phyloP scores from a whole-genome alignment of 2,329 filamentous ascomycete species.

The Arthrobotrys pseudoclavata region DNA sequence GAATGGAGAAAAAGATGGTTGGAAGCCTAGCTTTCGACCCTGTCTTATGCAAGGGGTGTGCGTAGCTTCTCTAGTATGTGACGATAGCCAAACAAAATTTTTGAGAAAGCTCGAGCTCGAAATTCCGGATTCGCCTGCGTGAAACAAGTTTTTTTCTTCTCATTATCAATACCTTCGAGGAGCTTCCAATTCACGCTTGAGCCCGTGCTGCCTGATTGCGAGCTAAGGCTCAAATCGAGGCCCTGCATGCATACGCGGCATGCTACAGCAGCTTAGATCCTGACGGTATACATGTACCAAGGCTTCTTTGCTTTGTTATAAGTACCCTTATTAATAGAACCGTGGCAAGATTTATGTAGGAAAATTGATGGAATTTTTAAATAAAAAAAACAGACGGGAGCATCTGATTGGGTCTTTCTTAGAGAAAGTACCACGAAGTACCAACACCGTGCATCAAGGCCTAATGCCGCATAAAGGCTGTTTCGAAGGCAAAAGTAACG shows the following conservation, averaged over 20 bases:
- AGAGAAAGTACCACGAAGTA: background rate
- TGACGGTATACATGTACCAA: background rate
- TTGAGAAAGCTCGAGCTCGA: background rate
- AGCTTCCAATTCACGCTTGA: background rate
- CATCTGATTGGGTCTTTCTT: background rate
- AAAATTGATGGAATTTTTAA: background rate
- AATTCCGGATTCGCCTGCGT: background rate
- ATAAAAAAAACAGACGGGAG: background rate
- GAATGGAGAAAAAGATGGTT: background rate
- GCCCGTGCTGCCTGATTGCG: too few relatives aligned
- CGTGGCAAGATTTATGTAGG: background rate
- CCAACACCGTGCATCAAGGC: background rate
- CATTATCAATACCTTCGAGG: background rate
- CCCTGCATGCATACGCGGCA: background rate
- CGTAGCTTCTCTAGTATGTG: slow-evolving; percentile 4
- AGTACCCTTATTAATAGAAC: too few relatives aligned
- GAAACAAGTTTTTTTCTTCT: background rate
- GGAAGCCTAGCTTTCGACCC: slow-evolving; percentile 1
- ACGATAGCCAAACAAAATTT: background rate
- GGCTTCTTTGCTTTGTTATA: too few relatives aligned
- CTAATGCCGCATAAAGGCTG: background rate
- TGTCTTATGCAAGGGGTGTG: slow-evolving; percentile 4
- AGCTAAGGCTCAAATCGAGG: slow-evolving; percentile 6
- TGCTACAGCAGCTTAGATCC: background rate
- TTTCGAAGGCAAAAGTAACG: background rate